These are phyloP conservation scores for Ascochyta pisi DNA, from an alignment of 2,329 filamentous ascomycete species.

Conservation along the genomic window DNA sequence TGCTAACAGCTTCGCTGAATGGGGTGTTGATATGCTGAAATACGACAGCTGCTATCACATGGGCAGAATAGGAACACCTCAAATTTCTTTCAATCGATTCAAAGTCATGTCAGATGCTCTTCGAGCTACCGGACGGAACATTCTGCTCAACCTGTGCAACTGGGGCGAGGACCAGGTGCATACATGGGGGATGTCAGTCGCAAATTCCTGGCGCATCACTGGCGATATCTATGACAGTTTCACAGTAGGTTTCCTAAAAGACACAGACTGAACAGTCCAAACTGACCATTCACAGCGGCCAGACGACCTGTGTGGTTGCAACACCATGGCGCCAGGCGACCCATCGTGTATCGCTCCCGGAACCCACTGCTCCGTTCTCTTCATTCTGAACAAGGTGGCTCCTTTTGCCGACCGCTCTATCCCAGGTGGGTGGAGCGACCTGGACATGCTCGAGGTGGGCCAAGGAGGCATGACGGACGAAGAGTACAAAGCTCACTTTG, in stretches of 20 bases:
- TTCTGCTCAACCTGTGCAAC: conserved; percentile 42
- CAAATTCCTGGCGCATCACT: conserved; percentile 46
- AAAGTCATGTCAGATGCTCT: conserved; percentile 37
- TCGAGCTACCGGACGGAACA: conserved; percentile 32
- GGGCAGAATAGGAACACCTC: conserved; percentile 36
- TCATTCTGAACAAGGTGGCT: conserved; percentile 40
- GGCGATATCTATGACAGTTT: conserved; percentile 43
- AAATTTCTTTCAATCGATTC: conserved; percentile 36
- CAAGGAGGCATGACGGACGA: conserved; percentile 39
- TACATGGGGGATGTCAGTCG: conserved; percentile 45
- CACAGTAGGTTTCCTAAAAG: conserved; percentile 5
- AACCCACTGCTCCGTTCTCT: conserved; percentile 38
- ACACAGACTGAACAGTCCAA: neutral
- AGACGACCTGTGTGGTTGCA: conserved; percentile 37
- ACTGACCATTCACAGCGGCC: conserved; percentile 23
- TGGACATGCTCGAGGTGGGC: conserved; percentile 42
- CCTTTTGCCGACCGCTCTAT: conserved; percentile 38
- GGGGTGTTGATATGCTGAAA: conserved; percentile 48
- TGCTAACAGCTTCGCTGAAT: conserved; percentile 36
- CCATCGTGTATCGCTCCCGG: conserved; percentile 36
- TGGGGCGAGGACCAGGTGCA: conserved; percentile 46
- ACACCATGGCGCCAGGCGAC: conserved; percentile 32
- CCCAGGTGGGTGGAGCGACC: conserved; percentile 39
- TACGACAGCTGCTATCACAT: conserved; percentile 48
- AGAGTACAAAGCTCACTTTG: conserved; percentile 51